phyloP scores from a whole-genome alignment of 1,139 yeast species.

The Diutina rugosa region DNA sequence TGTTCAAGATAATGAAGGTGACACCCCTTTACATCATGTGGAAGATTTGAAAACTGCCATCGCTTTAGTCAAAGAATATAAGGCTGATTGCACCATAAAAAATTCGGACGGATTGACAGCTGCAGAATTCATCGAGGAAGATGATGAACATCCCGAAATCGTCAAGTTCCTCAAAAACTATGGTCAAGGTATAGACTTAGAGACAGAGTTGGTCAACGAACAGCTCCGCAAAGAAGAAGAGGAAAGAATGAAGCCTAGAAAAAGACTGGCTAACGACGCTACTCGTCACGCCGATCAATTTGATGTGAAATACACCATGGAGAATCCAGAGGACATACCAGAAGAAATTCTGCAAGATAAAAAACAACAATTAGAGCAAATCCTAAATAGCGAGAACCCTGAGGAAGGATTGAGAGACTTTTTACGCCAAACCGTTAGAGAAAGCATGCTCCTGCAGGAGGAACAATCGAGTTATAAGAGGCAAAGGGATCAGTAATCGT shows the following conservation, averaged over 20 bases:
- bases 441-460: slow-evolving; percentile 16
- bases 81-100: slow-evolving; percentile 50
- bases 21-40: slow-evolving; percentile 86
- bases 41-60: slow-evolving; percentile 61
- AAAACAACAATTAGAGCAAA: slow-evolving; percentile 52
- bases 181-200: neutral
- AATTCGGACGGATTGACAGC: slow-evolving; percentile 69
- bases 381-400: slow-evolving; percentile 64
- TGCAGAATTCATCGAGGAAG: slow-evolving; percentile 62
- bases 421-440: slow-evolving; percentile 51
- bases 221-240: slow-evolving; percentile 9
- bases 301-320: slow-evolving; percentile 40
- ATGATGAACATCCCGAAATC: slow-evolving; percentile 74
- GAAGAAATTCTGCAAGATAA: slow-evolving; percentile 36
- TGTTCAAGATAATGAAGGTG: slow-evolving; percentile 80
- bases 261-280: slow-evolving; percentile 4
- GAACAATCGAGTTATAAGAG: neutral
- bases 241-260: neutral
- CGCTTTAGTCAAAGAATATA: slow-evolving; percentile 46
- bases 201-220: slow-evolving; percentile 21
- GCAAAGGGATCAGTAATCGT: neutral
- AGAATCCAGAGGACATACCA: slow-evolving; percentile 20
- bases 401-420: slow-evolving; percentile 65
- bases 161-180: slow-evolving; percentile 41
- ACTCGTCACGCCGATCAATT: slow-evolving; percentile 4